Base-by-base conservation (phyloP, 2,329 filamentous ascomycete species). In the Scedosporium apiospermum region DNA sequence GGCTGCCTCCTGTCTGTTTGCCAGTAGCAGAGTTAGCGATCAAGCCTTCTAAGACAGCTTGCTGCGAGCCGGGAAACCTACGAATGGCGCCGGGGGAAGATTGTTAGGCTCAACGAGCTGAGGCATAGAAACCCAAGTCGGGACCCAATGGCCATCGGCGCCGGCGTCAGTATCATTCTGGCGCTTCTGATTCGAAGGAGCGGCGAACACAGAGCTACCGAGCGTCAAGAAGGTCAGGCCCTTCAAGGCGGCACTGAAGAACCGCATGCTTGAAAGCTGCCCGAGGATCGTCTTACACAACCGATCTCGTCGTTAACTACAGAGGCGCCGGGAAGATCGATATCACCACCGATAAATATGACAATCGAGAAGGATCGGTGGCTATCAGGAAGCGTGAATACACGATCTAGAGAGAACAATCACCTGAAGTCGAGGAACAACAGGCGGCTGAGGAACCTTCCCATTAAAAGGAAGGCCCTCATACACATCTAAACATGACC, bases 71-170 rank as follows among this genome's bases (percentile, higher is more conserved):
- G 3, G 16, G 30, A 27, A 34, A 26, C 73, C 80, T 76, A 83
- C 82, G 68, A 85, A 89, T 51, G 84, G 82, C 2, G 78, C 70
- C 0, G 82, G 81, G 9, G 86, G 86, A 21, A 89, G 76, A 66
- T 88, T 89, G 57, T 73, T 76, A 9, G 78, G 80, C 68, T 89
- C 86, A 1, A 84, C 84, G 49, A 87, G 73, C 69, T 88, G 85
- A 0, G 85, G 85, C 85, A 88, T 88, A 2, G 83, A 77, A 0
- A 82, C 81, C 86, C 86, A 89, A 1, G 82, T 84, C 65, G 83
- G 80, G 5, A 87, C 80, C 86, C 85, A 88, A 66, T 85, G 82
- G 44, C 27, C 27, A 23, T 60, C 61, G 23, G 53, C 34, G 12
- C 58, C 58, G 55, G 53, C 34, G 12, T 62, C 58, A 53, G 76